A percentile compares a stretch with the other conserved stretches of the same genome.
Evolutionary conservation across 345 rosid genomes (phyloP).

Genomic region (Aquilaria yunnanensis): DNA sequence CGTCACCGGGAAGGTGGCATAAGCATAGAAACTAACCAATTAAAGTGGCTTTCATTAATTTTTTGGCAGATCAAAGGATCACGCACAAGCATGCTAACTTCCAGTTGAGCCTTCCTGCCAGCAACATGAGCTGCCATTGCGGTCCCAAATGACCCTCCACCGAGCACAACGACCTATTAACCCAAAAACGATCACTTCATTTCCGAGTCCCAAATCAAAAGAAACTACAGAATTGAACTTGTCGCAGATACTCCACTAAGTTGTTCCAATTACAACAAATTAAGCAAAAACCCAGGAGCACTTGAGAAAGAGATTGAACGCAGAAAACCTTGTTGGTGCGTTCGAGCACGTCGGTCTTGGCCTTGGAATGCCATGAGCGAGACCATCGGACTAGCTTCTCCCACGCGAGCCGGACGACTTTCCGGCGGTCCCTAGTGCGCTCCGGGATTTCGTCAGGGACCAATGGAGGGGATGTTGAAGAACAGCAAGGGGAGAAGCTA

Average conservation of each 20-base stretch:
- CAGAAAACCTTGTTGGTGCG: constrained; percentile 68
- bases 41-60: constrained; percentile 52
- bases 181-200: neutral
- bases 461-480: constrained; percentile 18
- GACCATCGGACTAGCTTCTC: constrained; percentile 92
- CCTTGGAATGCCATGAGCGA: constrained; percentile 74
- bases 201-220: neutral
- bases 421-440: constrained; percentile 44
- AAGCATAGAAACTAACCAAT: constrained; percentile 31
- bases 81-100: constrained; percentile 80
- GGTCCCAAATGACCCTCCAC: constrained; percentile 95
- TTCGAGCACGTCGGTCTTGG: constrained; percentile 65
- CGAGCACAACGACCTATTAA: constrained; percentile 84
- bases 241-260: neutral
- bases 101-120: constrained; percentile 50
- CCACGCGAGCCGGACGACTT: constrained; percentile 77
- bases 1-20: neutral
- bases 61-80: constrained; percentile 63
- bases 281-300: neutral
- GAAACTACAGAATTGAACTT: no score
- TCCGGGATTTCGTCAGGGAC: constrained; percentile 16
- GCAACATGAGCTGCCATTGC: constrained; percentile 97
- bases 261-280: neutral
- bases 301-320: neutral
- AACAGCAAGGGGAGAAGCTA: constrained; percentile 16